phyloP scores from a whole-genome alignment of 345 rosid genomes.

The Schrenkiella parvula region DNA sequence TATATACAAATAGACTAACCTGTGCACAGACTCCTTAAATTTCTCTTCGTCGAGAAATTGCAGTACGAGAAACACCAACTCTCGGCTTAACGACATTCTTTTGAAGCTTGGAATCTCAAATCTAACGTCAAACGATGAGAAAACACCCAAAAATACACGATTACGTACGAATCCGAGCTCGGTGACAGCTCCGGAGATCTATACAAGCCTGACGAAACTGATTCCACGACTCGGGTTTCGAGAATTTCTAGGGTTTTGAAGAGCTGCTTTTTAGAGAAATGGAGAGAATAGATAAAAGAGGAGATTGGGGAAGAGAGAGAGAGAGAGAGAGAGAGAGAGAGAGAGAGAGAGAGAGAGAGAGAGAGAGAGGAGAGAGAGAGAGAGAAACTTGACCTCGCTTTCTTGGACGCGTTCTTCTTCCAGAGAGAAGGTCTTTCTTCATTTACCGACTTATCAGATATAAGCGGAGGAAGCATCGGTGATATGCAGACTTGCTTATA shows the following conservation, averaged over 20 bases:
- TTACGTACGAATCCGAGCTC: conserved; percentile 30
- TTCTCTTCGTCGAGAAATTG: conserved; percentile 95
- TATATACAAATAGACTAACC: conserved; percentile 33
- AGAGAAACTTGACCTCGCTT: conserved; percentile 61
- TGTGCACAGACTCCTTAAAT: conserved; percentile 83
- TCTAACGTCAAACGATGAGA: not conserved
- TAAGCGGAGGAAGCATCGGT: conserved; percentile 24
- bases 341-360: conserved; percentile 20
- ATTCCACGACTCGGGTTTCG: conserved; percentile 38
- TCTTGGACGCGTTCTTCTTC: conserved; percentile 75
- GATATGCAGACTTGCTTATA: rapidly evolving
- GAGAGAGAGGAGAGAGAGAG: conserved; percentile 3
- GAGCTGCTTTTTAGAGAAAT: conserved; percentile 47
- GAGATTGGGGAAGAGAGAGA: not conserved
- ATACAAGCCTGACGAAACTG: not conserved
- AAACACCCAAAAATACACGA: not conserved
- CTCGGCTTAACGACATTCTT: conserved; percentile 76
- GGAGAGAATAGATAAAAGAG: conserved; percentile 34
- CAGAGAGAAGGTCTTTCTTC: conserved; percentile 41
- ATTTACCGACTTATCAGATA: conserved; percentile 48
- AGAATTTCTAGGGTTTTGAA: conserved; percentile 80
- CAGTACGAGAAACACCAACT: conserved; percentile 86
- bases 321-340: conserved; percentile 6
- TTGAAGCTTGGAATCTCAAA: not conserved
- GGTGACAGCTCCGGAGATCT: conserved; percentile 14